Base-by-base conservation (phyloP, 2,329 filamentous ascomycete species). In the Pezicula carpinea region DNA sequence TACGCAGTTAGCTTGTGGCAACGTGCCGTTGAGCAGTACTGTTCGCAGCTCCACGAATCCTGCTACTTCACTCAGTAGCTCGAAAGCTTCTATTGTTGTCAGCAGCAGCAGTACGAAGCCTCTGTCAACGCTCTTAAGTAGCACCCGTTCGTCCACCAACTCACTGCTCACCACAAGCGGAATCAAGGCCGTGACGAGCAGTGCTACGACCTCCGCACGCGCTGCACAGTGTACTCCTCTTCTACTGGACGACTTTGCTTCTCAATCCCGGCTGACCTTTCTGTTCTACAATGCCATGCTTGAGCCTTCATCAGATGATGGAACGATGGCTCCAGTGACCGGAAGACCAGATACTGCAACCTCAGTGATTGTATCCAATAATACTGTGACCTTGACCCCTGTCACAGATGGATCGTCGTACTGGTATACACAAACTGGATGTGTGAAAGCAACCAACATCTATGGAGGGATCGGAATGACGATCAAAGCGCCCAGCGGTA, bases 181-280 rank as follows among this genome's bases (percentile, higher is more conserved):
- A 17, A 19, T 13, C 11, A 18, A 17, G 35, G 17, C 11, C 7
- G 11, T 13, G 5, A 5, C 35, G 17, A 44, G 13, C 39, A 39
- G 31, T 15, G n/a, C 29, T 11, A 22, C 8, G 14, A 6, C 29
- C 36, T 47, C 54, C 8, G 48, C 44, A 10, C 19, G 49, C 22
- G 38, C 46, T 43, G 47, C 48, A 41, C 45, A 50, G 29, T 78
- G 74, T 57, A 61, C 64, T 10, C 59, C 66, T 31, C 62, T 77
- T 6, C 58, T 79, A 21, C 69, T 82, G 45, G 79, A 83, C 52
- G 79, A 83, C 64, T 83, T 76, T 72, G 70, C 69, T 45, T 82
- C 79, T 7, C 79, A 83, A 59, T 82, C 79, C 5, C 76, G 79
- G 23, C 62, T 82, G 44, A 79, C 75, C 1, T 83, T 83, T 62